A percentile compares a stretch with the other conserved stretches of the same genome.
Evolutionary conservation across 345 rosid species (phyloP).

Genomic region (Nephelium lappaceum): DNA sequence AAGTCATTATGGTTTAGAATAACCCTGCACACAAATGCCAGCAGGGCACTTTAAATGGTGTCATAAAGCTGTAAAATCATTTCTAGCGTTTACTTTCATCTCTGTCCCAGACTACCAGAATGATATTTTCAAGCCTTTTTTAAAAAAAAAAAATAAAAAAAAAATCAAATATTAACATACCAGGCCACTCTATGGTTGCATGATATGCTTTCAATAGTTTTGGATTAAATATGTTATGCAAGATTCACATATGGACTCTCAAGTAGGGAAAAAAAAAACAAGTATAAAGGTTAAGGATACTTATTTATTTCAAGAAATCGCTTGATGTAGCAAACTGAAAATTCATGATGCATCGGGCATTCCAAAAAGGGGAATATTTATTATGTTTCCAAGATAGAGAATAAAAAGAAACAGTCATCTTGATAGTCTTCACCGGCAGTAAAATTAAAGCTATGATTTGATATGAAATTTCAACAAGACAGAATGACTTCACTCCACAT

Average conservation of each 20-base stretch:
- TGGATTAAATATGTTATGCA: neutral
- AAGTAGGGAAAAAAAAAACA: neutral
- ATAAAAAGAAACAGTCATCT: neutral
- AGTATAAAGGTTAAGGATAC: neutral
- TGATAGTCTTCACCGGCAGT: neutral
- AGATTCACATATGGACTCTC: neutral
- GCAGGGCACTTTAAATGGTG: neutral
- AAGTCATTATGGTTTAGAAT: conserved; percentile 29
- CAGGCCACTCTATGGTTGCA: neutral
- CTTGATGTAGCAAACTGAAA: neutral
- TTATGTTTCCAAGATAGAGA: neutral
- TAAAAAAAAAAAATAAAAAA: neutral
- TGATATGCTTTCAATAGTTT: neutral
- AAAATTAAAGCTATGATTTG: neutral
- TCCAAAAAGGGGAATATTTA: neutral
- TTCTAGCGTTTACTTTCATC: neutral
- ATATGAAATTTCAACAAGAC: neutral
- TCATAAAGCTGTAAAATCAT: neutral
- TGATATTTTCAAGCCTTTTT: neutral
- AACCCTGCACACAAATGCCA: conserved; percentile 11
- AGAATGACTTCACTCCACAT: neutral
- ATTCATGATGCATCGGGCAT: neutral
- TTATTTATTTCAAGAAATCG: neutral
- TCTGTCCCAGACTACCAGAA: neutral
- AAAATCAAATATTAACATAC: neutral